Percentiles rank a stretch among this genome's conserved stretches.
Conservation (phyloP, 768 basidiomycete genomes). For the Agaricus bisporus region DNA sequence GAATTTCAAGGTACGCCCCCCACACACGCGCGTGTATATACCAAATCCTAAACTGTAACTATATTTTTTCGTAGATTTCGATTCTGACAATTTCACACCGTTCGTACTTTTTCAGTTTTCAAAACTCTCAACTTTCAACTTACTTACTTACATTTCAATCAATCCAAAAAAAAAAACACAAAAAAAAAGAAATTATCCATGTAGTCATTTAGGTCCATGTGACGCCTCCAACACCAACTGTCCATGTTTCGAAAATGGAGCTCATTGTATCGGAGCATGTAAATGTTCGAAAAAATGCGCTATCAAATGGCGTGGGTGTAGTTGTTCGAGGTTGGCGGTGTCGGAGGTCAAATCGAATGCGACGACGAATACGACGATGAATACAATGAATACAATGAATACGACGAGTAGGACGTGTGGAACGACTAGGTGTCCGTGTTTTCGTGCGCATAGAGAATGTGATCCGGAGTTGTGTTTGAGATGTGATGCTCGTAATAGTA, state of each 20-base stretch:
- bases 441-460: conserved; percentile 34
- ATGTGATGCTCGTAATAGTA: conserved; percentile 31
- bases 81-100: conserved; percentile 11
- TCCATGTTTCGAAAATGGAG: conserved; percentile 28
- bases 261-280: conserved; percentile 43
- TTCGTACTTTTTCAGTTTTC: not conserved
- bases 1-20: conserved; percentile 7
- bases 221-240: conserved; percentile 29
- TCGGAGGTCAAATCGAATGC: too few relatives aligned
- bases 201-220: conserved; percentile 45
- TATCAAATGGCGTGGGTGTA: conserved; percentile 36
- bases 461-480: conserved; percentile 42
- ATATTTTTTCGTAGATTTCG: not conserved
- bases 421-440: conserved; percentile 30
- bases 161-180: too few relatives aligned
- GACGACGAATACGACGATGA: too few relatives aligned
- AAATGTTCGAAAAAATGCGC: conserved; percentile 40
- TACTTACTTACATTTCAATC: too few relatives aligned
- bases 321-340: conserved; percentile 11
- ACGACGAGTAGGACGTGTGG: conserved; percentile 20
- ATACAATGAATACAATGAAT: too few relatives aligned
- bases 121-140: not conserved
- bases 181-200: conserved; percentile 32
- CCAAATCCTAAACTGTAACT: too few relatives aligned
- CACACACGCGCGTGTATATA: too few relatives aligned